Evolutionary conservation across 192 early-diverging fungal species (phyloP).

Genomic region (Allomyces javanicus): DNA sequence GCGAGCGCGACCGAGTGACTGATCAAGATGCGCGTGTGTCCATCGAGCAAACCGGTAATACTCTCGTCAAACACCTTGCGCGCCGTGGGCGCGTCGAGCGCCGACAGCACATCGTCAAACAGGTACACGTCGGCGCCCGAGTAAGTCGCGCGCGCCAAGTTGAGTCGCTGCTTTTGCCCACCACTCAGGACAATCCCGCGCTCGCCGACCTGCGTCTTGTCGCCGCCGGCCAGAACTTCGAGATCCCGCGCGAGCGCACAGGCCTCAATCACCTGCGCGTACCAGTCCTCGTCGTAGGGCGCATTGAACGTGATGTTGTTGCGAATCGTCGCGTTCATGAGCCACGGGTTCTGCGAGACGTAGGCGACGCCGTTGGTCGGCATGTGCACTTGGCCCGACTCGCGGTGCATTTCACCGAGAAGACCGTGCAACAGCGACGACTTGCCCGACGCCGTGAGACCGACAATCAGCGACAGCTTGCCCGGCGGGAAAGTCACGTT

Average conservation of each 20-base stretch:
- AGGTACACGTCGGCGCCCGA: background rate
- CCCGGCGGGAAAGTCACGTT: conserved; percentile 44
- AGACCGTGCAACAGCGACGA: conserved; percentile 58
- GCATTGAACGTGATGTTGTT: conserved; percentile 56
- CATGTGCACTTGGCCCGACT: conserved; percentile 12
- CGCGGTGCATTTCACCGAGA: conserved; percentile 55
- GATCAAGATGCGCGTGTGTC: conserved; percentile 68
- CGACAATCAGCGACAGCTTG: conserved; percentile 57
- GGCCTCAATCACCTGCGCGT: conserved; percentile 39
- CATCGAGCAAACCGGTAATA: conserved; percentile 32
- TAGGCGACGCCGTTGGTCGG: conserved; percentile 11
- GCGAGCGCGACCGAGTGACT: conserved; percentile 56
- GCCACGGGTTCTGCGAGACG: conserved; percentile 28
- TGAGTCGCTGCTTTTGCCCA: conserved; percentile 53
- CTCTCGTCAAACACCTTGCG: conserved; percentile 56
- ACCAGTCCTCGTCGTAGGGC: conserved; percentile 35
- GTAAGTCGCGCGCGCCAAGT: background rate
- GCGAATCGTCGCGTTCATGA: conserved; percentile 34
- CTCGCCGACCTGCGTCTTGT: conserved; percentile 47
- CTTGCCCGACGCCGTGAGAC: conserved; percentile 80
- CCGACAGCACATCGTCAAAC: conserved; percentile 8
- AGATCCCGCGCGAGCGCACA: conserved; percentile 58
- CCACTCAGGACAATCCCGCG: conserved; percentile 42
- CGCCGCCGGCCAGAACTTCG: conserved; percentile 35
- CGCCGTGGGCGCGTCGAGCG: conserved; percentile 88